Evolutionary conservation across 202 grass and related monocot species (phyloP).

Genomic region (Eragrostis tef): DNA sequence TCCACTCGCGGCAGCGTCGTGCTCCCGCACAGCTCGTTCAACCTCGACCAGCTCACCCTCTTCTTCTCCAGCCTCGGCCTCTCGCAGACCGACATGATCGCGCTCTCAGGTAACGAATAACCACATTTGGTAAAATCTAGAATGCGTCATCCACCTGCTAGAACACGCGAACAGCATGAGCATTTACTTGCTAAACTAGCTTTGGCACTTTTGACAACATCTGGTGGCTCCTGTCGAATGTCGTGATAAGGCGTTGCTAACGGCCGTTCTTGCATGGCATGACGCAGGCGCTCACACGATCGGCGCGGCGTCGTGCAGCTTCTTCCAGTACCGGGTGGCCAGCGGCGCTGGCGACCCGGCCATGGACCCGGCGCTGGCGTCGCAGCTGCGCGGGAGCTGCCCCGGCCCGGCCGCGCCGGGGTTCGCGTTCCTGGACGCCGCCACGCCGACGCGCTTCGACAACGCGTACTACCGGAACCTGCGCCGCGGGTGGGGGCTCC

Average conservation of each 20-base stretch:
- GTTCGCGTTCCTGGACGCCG: constrained; percentile 58
- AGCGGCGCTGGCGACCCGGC: constrained; percentile 29
- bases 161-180: background rate
- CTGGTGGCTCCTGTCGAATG: background rate
- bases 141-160: background rate
- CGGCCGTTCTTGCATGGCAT: constrained; percentile 1
- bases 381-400: constrained; percentile 45
- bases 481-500: constrained; percentile 45
- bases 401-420: background rate
- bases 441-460: constrained; percentile 54
- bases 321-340: constrained; percentile 49
- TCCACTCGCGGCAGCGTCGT: constrained; percentile 54
- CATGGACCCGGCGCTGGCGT: constrained; percentile 49
- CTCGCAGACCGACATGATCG: constrained; percentile 71
- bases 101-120: constrained; percentile 57
- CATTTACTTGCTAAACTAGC: background rate
- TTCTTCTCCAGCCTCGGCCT: constrained; percentile 65
- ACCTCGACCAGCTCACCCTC: constrained; percentile 58
- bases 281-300: constrained; percentile 63
- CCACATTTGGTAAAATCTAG: too few species aligned
- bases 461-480: constrained; percentile 65
- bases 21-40: constrained; percentile 57
- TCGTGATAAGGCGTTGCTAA: background rate
- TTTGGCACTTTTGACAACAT: background rate
- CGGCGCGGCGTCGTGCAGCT: constrained; percentile 52